These are phyloP conservation scores for Elongisporangium prolatum DNA, from an alignment of 352 stramenopile species.

Conservation along the genomic window DNA sequence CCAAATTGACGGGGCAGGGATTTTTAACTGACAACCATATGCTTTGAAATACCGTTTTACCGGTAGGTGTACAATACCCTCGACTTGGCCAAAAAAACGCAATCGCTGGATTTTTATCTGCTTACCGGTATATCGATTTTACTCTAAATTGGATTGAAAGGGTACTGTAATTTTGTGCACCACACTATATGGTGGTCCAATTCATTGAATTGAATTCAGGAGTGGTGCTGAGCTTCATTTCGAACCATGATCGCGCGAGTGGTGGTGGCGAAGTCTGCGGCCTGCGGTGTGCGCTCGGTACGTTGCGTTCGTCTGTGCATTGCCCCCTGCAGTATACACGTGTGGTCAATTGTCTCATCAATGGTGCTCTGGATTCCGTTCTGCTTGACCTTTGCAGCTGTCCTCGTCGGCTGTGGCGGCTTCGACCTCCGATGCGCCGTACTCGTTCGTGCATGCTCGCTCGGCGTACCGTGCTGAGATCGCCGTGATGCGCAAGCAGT, in stretches of 20 bases:
- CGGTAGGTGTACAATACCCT: too few species aligned
- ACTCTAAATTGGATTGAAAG: too few species aligned
- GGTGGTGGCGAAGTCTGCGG: background rate
- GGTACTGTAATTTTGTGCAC: background rate
- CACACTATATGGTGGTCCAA: background rate
- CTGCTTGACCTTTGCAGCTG: conserved; percentile 19
- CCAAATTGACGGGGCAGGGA: background rate
- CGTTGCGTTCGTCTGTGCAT: background rate
- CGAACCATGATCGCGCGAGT: background rate
- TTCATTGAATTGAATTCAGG: background rate
- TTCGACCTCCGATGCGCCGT: conserved; percentile 29
- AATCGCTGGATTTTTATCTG: too few species aligned
- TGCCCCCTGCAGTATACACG: background rate
- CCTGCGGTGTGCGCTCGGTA: background rate
- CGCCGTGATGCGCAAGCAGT: conserved; percentile 58
- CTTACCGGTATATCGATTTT: too few species aligned
- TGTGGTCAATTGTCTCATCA: background rate
- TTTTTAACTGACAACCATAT: background rate
- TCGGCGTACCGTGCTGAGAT: conserved; percentile 68
- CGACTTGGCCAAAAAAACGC: background rate
- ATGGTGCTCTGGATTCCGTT: background rate
- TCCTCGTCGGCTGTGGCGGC: conserved; percentile 24
- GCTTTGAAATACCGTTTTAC: background rate
- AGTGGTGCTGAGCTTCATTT: background rate
- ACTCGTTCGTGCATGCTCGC: conserved; percentile 74